Percentiles rank a stretch among this genome's conserved stretches.
phyloP scores from a whole-genome alignment of 179 eudicot genomes.

The Nepenthes alata region DNA sequence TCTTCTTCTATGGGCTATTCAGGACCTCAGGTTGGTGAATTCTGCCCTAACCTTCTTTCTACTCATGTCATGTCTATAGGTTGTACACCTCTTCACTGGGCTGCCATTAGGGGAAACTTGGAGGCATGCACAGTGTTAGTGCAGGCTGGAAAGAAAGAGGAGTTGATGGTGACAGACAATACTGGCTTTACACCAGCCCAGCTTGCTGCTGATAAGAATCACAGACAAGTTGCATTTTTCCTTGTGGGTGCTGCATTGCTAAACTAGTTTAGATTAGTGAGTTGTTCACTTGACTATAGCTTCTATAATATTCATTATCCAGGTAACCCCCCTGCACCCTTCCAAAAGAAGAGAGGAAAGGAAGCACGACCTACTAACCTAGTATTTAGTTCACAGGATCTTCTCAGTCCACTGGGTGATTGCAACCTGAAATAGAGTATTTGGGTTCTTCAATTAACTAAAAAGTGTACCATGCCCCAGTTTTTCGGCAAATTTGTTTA shows the following conservation, averaged over 20 bases:
- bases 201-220: conserved; percentile 90
- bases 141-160: conserved; percentile 97
- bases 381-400: too few species aligned
- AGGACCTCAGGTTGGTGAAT: not conserved
- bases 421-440: too few species aligned
- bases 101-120: conserved; percentile 92
- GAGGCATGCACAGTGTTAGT: conserved; percentile 98
- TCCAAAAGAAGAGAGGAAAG: too few species aligned
- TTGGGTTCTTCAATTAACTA: too few species aligned
- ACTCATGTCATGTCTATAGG: conserved; percentile 27
- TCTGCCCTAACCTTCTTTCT: conserved; percentile 1
- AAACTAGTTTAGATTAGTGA: not conserved
- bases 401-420: too few species aligned
- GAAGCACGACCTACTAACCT: too few species aligned
- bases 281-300: not conserved
- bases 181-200: conserved; percentile 97
- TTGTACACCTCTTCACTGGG: conserved; percentile 99
- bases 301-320: too few species aligned
- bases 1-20: not conserved
- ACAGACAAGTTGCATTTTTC: conserved; percentile 99
- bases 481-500: too few species aligned
- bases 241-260: conserved; percentile 62
- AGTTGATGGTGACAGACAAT: conserved; percentile 69
- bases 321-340: too few species aligned
- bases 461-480: too few species aligned